Evolutionary conservation across 2,329 filamentous ascomycete genomes (phyloP).

Genomic region (Mollisiaceae sp.): DNA sequence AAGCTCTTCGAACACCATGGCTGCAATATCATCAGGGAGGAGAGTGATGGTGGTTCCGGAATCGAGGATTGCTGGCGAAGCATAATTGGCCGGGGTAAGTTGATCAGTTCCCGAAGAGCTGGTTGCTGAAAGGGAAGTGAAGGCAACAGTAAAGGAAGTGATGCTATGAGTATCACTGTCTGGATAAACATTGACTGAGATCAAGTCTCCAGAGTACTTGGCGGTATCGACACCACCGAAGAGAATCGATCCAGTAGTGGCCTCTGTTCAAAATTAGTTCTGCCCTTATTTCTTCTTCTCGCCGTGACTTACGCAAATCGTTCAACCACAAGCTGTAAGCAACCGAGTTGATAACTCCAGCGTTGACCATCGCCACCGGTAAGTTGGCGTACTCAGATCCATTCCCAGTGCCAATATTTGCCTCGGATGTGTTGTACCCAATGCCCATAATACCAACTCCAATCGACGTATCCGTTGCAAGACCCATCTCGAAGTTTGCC

Average conservation of each 20-base stretch:
- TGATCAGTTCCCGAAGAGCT: slow-evolving; percentile 47
- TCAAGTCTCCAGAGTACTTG: slow-evolving; percentile 49
- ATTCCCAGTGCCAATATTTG: slow-evolving; percentile 54
- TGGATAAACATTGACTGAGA: slow-evolving; percentile 42
- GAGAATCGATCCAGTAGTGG: slow-evolving; percentile 44
- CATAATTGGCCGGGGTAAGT: slow-evolving; percentile 41
- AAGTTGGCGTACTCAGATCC: slow-evolving; percentile 46
- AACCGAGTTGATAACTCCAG: slow-evolving; percentile 50
- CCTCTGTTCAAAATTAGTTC: slow-evolving; percentile 33
- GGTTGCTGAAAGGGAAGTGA: slow-evolving; percentile 41
- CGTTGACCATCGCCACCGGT: slow-evolving; percentile 44
- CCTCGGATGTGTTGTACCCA: slow-evolving; percentile 52
- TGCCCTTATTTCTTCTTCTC: neutral
- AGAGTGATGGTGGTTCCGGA: slow-evolving; percentile 72
- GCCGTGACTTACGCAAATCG: slow-evolving; percentile 41
- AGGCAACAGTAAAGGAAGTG: slow-evolving; percentile 42
- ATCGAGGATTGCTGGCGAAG: slow-evolving; percentile 62
- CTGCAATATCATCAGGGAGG: slow-evolving; percentile 62
- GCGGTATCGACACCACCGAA: slow-evolving; percentile 55
- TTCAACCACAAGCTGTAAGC: slow-evolving; percentile 48
- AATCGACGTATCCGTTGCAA: slow-evolving; percentile 54
- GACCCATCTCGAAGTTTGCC: slow-evolving; percentile 58
- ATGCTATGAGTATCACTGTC: slow-evolving; percentile 17
- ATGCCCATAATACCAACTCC: slow-evolving; percentile 63
- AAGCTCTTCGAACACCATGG: slow-evolving; percentile 50